Percentiles rank a stretch among this genome's conserved stretches.
These are phyloP conservation scores for Rhizophagus sp. DNA, from an alignment of 192 early-diverging fungal genomes.

Conservation along the genomic window DNA sequence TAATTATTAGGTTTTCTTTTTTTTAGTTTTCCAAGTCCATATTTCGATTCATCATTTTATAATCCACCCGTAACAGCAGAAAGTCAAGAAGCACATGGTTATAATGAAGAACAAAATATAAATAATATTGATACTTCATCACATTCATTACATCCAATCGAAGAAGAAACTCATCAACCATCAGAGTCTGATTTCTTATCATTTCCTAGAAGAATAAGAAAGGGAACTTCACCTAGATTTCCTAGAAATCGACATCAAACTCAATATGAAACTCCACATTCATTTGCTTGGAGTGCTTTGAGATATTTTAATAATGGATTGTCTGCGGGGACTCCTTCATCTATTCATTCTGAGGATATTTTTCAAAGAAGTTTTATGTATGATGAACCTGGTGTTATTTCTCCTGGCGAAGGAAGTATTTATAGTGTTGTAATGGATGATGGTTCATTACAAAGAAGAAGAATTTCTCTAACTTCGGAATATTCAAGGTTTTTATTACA, in stretches of 20 bases:
- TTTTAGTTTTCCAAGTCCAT: not conserved
- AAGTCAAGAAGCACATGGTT: not conserved
- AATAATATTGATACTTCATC: not conserved
- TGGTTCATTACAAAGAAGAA: constrained; percentile 19
- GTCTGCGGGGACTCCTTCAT: not conserved
- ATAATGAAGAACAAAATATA: not conserved
- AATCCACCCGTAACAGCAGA: not conserved
- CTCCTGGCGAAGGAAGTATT: not conserved
- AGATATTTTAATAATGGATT: not conserved
- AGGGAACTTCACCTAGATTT: not conserved
- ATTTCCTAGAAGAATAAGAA: not conserved
- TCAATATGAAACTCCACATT: not conserved
- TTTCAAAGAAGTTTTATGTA: not conserved
- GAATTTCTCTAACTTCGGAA: constrained; percentile 19
- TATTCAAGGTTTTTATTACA: not conserved
- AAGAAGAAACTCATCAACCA: not conserved
- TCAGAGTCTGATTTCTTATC: not conserved
- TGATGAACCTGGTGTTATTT: not conserved
- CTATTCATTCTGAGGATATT: not conserved
- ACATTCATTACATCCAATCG: not conserved
- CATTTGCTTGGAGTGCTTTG: constrained; percentile 18
- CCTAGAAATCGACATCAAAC: not conserved
- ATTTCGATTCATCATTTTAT: not conserved
- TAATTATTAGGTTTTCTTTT: too few relatives aligned
- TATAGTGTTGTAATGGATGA: constrained; percentile 28